Percentiles rank a stretch among this genome's conserved stretches.
These are phyloP conservation scores for Coniochaeta prunicola DNA, from an alignment of 2,329 filamentous ascomycete genomes.

Conservation along the genomic window DNA sequence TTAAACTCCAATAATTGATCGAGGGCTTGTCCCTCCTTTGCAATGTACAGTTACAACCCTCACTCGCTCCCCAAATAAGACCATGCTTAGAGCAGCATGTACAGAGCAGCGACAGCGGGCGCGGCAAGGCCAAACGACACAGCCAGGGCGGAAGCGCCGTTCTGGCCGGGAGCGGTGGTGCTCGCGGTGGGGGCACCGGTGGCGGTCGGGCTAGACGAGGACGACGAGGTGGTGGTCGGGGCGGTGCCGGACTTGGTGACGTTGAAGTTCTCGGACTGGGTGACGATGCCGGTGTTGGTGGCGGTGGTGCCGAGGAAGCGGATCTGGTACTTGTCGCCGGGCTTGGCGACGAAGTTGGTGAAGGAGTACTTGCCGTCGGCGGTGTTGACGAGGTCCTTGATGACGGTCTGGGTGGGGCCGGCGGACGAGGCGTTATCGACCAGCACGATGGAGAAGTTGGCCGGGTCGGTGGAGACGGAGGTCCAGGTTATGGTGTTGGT, in stretches of 20 bases:
- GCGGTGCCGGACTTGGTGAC: slow-evolving; percentile 13
- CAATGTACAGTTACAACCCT: not conserved
- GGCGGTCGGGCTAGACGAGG: not conserved
- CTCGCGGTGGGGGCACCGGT: not conserved
- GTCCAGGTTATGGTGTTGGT: slow-evolving; percentile 29
- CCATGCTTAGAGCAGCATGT: not conserved
- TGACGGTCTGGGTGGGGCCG: slow-evolving; percentile 17
- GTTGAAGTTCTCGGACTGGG: slow-evolving; percentile 21
- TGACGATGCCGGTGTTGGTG: slow-evolving; percentile 29
- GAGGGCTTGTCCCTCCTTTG: not conserved
- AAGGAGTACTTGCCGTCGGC: slow-evolving; percentile 25
- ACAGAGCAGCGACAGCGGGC: not conserved
- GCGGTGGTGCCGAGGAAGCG: slow-evolving; percentile 26
- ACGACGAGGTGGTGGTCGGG: not conserved
- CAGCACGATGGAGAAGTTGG: slow-evolving; percentile 30
- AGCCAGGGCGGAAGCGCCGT: not conserved
- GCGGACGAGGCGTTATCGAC: slow-evolving; percentile 29
- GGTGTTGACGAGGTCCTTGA: slow-evolving; percentile 26
- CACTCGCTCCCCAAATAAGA: not conserved
- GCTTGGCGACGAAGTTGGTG: slow-evolving; percentile 18
- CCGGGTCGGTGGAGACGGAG: slow-evolving; percentile 28
- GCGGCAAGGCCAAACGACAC: not conserved
- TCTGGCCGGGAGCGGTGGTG: not conserved
- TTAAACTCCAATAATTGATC: no score
- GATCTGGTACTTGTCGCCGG: slow-evolving; percentile 28